Base-by-base conservation (phyloP, 202 grass and related monocot genomes). In the Setaria italica region DNA sequence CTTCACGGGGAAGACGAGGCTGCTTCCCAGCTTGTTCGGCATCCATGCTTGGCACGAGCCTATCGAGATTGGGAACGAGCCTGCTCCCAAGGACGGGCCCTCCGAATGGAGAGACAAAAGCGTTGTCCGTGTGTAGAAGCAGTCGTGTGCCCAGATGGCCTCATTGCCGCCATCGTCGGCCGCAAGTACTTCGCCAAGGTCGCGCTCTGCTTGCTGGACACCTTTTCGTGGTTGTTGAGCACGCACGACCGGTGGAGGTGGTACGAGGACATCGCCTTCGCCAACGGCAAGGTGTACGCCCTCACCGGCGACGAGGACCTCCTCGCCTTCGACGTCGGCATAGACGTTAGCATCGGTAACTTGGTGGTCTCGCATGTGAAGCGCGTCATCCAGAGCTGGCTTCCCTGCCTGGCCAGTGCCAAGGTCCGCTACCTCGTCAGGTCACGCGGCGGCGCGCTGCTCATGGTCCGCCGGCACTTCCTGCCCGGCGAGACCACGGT, bases 221-320 rank as follows among this genome's bases (percentile, higher is more conserved):
- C 32, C 8, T 67, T 56, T 21, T 6, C 48, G 0, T 76, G 72
- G 82, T 33, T 8, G 14, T 0, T 84, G 15, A 84, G 13, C 35
- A 0, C 14, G 21, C n/a, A 4, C 41, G 63, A 78, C 39, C 63
- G 16, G 39, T 85, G 83, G 63, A 16, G 63, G 11, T 35, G 51
- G 83, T 78, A 85, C 51, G 63, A 68, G 7, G 83, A 85, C 83
- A 46, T 85, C 11, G 83, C 50, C 16, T 70, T 48, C 63, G 34
- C 5, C 17, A 25, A 3, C 20, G 62, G 48, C 9, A 42, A 9
- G 35, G n/a, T 82, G 51, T 82, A 72, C 67, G 67, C 67, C 5
- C 39, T 72, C 39, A 84, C 73, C 37, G 25, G 9, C 25, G 0
- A 2, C 11, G 39, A n/a, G 17, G 73, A 60, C 37, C 83, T 85